phyloP scores from a whole-genome alignment of 352 stramenopile species.

The Phytophthora pistaciae region DNA sequence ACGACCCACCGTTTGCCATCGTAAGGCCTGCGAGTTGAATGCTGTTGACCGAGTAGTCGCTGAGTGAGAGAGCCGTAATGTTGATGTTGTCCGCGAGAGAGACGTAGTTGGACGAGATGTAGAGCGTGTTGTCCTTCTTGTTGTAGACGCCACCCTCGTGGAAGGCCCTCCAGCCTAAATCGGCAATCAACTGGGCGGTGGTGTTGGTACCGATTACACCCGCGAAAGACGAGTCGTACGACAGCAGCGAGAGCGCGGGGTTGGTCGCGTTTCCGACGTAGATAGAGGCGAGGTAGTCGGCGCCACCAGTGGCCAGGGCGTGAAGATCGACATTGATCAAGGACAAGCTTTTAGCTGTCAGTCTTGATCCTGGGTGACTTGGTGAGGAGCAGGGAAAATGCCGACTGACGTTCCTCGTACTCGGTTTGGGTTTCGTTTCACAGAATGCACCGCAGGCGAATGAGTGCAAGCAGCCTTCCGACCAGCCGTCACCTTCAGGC shows the following conservation, averaged over 20 bases:
- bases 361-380: conserved; percentile 1
- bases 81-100: conserved; percentile 29
- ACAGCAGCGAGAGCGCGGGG: conserved; percentile 16
- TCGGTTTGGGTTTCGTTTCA: too few species aligned
- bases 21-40: conserved; percentile 19
- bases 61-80: conserved; percentile 24
- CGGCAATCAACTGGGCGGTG: conserved; percentile 7
- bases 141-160: conserved; percentile 33
- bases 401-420: not conserved
- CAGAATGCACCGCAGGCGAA: too few species aligned
- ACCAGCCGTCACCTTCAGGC: not conserved
- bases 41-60: conserved; percentile 23
- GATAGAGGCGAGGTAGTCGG: conserved; percentile 26
- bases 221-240: conserved; percentile 24
- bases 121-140: conserved; percentile 29
- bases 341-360: conserved; percentile 11
- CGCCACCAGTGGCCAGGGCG: conserved; percentile 20
- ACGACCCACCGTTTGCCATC: conserved; percentile 25
- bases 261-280: conserved; percentile 26
- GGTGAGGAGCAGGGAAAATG: conserved; percentile 4
- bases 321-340: conserved; percentile 28
- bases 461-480: not conserved
- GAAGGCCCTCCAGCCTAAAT: conserved; percentile 27
- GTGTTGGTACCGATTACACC: conserved; percentile 15
- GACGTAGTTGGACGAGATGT: conserved; percentile 30